Evolutionary conservation across 2,329 filamentous ascomycete genomes (phyloP).

Genomic region (Emericellopsis atlantica): DNA sequence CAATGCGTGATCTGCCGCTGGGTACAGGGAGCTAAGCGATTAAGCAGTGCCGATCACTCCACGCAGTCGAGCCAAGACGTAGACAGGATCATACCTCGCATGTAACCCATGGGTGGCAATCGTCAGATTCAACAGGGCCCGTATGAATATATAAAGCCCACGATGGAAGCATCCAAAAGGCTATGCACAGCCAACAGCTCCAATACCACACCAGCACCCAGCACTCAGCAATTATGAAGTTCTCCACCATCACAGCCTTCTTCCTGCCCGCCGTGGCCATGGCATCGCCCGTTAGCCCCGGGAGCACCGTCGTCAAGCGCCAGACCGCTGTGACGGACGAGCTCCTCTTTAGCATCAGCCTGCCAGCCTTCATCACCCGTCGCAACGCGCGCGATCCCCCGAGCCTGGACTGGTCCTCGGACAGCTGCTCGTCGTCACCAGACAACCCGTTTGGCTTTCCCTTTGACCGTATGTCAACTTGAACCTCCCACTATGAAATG

Average conservation of each 20-base stretch:
- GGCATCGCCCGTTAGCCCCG: background rate
- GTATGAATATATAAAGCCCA: too few species aligned
- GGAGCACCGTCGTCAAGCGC: background rate
- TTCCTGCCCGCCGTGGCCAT: constrained; percentile 1
- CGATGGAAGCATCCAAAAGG: too few species aligned
- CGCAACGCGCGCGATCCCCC: constrained; percentile 21
- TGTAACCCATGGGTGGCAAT: too few species aligned
- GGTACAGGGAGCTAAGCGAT: too few species aligned
- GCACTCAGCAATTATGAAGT: constrained; percentile 1
- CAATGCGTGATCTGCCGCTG: too few species aligned
- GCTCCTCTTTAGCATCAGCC: constrained; percentile 24
- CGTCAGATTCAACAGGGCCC: too few species aligned
- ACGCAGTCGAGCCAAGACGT: too few species aligned
- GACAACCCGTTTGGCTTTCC: constrained; percentile 23
- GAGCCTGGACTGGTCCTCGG: constrained; percentile 19
- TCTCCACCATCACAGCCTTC: constrained; percentile 1
- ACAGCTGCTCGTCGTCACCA: constrained; percentile 21
- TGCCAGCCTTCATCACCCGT: constrained; percentile 21
- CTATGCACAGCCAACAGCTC: too few species aligned
- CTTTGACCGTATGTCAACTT: constrained; percentile 15
- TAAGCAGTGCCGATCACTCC: too few species aligned
- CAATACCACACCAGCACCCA: background rate
- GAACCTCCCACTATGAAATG: too few species aligned
- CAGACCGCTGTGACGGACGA: constrained; percentile 19
- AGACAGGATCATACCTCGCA: too few species aligned